phyloP scores from a whole-genome alignment of 352 stramenopile species.

The Poterioochromonas sp. region DNA sequence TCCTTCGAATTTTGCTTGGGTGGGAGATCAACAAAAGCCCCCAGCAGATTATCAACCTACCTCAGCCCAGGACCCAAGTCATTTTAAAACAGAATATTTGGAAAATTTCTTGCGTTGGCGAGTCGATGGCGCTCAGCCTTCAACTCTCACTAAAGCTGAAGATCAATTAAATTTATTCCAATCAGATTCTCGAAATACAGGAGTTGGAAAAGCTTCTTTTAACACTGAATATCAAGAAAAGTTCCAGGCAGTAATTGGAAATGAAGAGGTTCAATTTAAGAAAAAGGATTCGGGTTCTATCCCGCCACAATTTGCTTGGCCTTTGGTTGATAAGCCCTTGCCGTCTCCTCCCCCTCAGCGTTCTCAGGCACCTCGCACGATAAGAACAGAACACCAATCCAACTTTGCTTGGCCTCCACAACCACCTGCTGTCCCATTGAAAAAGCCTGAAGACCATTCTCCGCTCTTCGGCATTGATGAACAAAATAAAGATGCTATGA shows the following conservation, averaged over 20 bases:
- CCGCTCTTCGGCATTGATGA: not conserved
- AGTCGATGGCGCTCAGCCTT: not conserved
- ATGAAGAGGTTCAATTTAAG: not conserved
- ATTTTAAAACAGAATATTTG: not conserved
- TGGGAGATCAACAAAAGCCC: not conserved
- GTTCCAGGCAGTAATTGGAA: not conserved
- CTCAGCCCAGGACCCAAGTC: not conserved
- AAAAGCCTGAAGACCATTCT: not conserved
- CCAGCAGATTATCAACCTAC: no score
- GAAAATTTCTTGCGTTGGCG: not conserved
- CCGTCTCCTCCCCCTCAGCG: not conserved
- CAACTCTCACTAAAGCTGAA: not conserved
- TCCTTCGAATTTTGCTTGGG: not conserved
- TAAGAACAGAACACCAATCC: not conserved
- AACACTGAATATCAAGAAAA: not conserved
- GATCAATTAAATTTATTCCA: not conserved
- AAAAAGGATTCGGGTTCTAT: not conserved
- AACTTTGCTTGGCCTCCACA: not conserved
- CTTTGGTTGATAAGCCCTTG: not conserved
- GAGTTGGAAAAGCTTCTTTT: not conserved
- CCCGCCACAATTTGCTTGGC: not conserved
- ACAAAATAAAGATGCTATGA: not conserved
- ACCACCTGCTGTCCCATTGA: not conserved
- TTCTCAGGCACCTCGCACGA: not conserved
- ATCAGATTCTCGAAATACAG: not conserved